Percentiles rank a stretch among this genome's conserved stretches.
phyloP scores from a whole-genome alignment of 2,329 filamentous ascomycete species.

The Dactylellina drechsleri region DNA sequence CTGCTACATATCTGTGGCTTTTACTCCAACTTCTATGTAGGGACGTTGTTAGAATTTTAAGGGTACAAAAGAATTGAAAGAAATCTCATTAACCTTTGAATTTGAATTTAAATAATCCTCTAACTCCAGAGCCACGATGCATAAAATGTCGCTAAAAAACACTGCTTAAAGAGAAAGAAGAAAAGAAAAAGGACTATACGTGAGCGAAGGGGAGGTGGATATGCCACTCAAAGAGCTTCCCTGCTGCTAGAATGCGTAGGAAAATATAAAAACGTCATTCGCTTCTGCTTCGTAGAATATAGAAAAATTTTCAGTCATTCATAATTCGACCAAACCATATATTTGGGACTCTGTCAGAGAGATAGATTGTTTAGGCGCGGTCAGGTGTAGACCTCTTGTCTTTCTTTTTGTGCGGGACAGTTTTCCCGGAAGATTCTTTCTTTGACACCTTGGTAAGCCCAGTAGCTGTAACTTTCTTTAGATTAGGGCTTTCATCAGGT shows the following conservation, averaged over 20 bases:
- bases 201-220: too few relatives aligned
- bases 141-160: not conserved
- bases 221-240: too few relatives aligned
- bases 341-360: too few relatives aligned
- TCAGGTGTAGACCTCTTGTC: constrained; percentile 44
- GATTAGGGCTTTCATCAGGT: constrained; percentile 43
- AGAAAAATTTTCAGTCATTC: too few relatives aligned
- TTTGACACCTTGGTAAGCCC: constrained; percentile 32
- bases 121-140: not conserved
- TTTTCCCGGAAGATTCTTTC: constrained; percentile 42
- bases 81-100: not conserved
- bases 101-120: not conserved
- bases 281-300: too few relatives aligned
- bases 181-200: too few relatives aligned
- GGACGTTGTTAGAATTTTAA: not conserved
- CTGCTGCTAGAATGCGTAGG: too few relatives aligned
- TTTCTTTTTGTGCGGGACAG: constrained; percentile 46
- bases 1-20: too few relatives aligned
- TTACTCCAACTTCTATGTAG: not conserved
- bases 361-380: constrained; percentile 11
- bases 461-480: constrained; percentile 35
- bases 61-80: not conserved
- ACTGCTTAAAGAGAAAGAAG: too few relatives aligned
- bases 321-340: too few relatives aligned
- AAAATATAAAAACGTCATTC: too few relatives aligned